Conservation (phyloP, 225 moss, liverwort and hornwort genomes). For the Marchantia polymorpha region DNA sequence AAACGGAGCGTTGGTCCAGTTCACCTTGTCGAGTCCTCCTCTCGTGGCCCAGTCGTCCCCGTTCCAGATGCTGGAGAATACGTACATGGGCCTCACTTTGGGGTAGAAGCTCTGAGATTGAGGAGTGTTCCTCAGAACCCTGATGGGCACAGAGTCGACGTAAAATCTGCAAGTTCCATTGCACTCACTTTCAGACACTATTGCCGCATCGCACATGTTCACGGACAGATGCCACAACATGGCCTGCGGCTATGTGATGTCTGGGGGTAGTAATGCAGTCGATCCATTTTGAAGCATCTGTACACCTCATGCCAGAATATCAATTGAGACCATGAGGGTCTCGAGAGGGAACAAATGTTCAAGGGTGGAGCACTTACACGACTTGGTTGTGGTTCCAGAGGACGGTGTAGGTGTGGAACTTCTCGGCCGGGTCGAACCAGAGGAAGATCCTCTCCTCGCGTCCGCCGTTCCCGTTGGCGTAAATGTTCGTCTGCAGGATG, state of each 20-base stretch:
- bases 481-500: constrained; percentile 42
- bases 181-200: background rate
- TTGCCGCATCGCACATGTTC: too few relatives aligned
- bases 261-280: too few relatives aligned
- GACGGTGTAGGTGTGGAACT: constrained; percentile 49
- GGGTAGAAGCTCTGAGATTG: constrained; percentile 28
- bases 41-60: constrained; percentile 54
- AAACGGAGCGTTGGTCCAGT: constrained; percentile 44
- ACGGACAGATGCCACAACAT: too few relatives aligned
- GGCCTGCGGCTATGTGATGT: too few relatives aligned
- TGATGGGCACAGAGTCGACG: constrained; percentile 46
- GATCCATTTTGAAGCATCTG: too few relatives aligned
- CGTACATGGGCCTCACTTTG: constrained; percentile 32
- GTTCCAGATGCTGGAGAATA: constrained; percentile 51
- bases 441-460: constrained; percentile 43
- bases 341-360: too few relatives aligned
- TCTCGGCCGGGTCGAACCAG: constrained; percentile 43
- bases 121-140: constrained; percentile 25
- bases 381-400: constrained; percentile 43
- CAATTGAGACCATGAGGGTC: too few relatives aligned
- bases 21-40: constrained; percentile 41
- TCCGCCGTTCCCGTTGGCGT: constrained; percentile 40
- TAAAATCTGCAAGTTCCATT: constrained; percentile 34
- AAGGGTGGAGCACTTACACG: constrained; percentile 30
- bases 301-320: too few relatives aligned